Base-by-base conservation (phyloP, 2,329 filamentous ascomycete species). In the Botrytis byssoidea region DNA sequence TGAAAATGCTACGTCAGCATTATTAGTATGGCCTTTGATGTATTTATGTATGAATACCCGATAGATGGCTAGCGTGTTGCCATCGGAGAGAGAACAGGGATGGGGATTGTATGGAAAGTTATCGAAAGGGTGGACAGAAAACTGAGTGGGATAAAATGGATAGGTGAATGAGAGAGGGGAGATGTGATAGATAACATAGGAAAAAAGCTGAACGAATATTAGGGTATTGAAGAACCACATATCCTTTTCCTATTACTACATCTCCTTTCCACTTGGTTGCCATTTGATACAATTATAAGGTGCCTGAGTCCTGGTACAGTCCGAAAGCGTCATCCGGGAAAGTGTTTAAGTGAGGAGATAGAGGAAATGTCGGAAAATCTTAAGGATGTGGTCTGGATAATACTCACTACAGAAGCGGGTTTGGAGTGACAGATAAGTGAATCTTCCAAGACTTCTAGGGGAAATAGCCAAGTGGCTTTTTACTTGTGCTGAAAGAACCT, bases 41-140 rank as follows among this genome's bases (percentile, higher is more conserved):
- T 48, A 66, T 37, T 48, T 66, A 66, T 66, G 64, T 66, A 48
- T 48, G 44, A 66, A 25, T 37, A 66, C 64, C 64, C 29, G 20
- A 16, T 25, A n/a, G 35, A n/a, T 61, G 59, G 59, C 22, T 40
- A 40, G 59, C 2, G 25, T 61, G n/a, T 61, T 61, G 51, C n/a
- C 59, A 61, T 40, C 22, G 12, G 14, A 18, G 18, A 40, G 29
- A 44, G 44, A 35, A 9, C n/a, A 48, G 44, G 29, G 29, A 37
- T 48, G 42, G 14, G 12, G 51, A 29, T 18, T 66, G 29, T 35
- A 25, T 48, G 64, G 29, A 35, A 37, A 10, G 29, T 25, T 4
- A 25, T 46, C 32, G 42, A 22, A 32, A 48, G 20, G 32, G 16
- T 66, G 20, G 42, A 14, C 20, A 40, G 35, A 61, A 61, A 40